These are phyloP conservation scores for Myxozyma nipponensis DNA, from an alignment of 805 yeast species.

Conservation along the genomic window DNA sequence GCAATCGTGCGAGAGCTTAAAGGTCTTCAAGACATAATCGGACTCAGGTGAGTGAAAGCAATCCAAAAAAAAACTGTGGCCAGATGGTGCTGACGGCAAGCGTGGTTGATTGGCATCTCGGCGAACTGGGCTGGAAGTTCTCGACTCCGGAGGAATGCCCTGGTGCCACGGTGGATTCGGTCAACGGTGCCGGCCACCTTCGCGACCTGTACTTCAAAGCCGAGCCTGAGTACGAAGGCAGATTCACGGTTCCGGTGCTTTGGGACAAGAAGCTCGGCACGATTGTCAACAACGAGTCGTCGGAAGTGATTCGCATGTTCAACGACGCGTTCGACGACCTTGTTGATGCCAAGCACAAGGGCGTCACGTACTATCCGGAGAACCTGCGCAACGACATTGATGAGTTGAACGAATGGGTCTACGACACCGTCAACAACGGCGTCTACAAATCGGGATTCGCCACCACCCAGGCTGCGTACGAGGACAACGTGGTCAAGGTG, in stretches of 20 bases:
- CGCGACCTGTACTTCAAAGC: conserved; percentile 72
- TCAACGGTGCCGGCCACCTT: conserved; percentile 57
- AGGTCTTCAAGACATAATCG: conserved; percentile 54
- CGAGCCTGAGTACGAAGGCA: conserved; percentile 68
- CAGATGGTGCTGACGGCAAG: conserved; percentile 43
- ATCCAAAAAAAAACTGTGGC: not conserved
- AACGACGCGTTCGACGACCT: conserved; percentile 62
- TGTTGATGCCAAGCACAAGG: conserved; percentile 44
- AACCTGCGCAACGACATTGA: conserved; percentile 57
- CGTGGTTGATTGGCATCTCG: conserved; percentile 91
- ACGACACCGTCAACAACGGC: conserved; percentile 83
- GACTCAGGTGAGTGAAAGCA: conserved; percentile 30
- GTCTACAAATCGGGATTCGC: conserved; percentile 94
- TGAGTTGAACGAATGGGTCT: conserved; percentile 74
- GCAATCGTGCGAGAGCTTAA: conserved; percentile 68
- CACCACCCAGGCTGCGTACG: conserved; percentile 76
- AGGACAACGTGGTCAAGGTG: conserved; percentile 56
- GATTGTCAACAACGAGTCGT: conserved; percentile 86
- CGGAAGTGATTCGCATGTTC: conserved; percentile 83
- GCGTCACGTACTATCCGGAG: conserved; percentile 61
- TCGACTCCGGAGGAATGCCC: conserved; percentile 48
- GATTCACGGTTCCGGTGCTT: conserved; percentile 88
- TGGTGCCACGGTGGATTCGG: conserved; percentile 52
- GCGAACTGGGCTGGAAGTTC: conserved; percentile 85
- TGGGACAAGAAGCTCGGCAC: conserved; percentile 84